phyloP scores from a whole-genome alignment of 352 stramenopile species.

The Phytophthora litchii region DNA sequence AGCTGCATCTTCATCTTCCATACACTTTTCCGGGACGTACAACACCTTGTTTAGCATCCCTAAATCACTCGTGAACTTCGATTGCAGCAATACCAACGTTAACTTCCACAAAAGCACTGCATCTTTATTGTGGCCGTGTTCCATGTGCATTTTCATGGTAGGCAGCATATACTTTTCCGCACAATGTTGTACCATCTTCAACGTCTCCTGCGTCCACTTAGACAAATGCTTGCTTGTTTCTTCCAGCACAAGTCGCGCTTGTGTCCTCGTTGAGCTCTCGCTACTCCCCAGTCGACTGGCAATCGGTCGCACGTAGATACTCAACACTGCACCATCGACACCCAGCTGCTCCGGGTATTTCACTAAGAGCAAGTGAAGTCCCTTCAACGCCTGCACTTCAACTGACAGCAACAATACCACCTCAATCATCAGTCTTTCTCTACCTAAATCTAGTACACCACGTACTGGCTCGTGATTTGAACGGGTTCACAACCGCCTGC shows the following conservation, averaged over 20 bases:
- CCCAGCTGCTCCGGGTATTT: constrained; percentile 55
- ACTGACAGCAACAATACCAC: constrained; percentile 30
- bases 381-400: constrained; percentile 68
- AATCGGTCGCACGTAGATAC: constrained; percentile 57
- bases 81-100: constrained; percentile 51
- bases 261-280: constrained; percentile 50
- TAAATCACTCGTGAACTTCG: constrained; percentile 45
- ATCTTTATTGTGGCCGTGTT: constrained; percentile 44
- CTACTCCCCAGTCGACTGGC: constrained; percentile 62
- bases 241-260: constrained; percentile 52
- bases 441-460: constrained; percentile 1
- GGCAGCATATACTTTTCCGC: constrained; percentile 57
- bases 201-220: constrained; percentile 42
- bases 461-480: constrained; percentile 70
- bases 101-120: constrained; percentile 65
- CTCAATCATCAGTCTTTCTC: constrained; percentile 12
- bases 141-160: constrained; percentile 61
- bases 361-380: constrained; percentile 55
- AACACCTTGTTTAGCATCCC: constrained; percentile 56
- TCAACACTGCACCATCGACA: constrained; percentile 30
- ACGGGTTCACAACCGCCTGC: constrained; percentile 74
- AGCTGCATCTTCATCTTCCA: constrained; percentile 50
- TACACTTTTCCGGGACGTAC: constrained; percentile 59
- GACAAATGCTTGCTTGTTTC: constrained; percentile 41
- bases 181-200: constrained; percentile 42